phyloP scores from a whole-genome alignment of 129 eudicot species.

The Arctium minus region DNA sequence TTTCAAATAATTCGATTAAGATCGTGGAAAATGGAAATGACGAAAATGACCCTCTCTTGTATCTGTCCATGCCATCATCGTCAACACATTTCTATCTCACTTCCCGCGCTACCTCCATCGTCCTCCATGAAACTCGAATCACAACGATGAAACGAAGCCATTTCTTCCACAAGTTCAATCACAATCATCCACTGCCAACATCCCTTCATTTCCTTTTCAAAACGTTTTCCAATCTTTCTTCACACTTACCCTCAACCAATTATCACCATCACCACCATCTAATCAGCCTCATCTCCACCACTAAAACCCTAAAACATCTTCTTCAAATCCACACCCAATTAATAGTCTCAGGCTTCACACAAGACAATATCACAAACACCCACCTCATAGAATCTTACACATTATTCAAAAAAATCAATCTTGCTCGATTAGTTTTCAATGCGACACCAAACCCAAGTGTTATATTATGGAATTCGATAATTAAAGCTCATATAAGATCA shows the following conservation, averaged over 20 bases:
- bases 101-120: not conserved
- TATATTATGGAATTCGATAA: slow-evolving; percentile 50
- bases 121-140: slow-evolving; percentile 15
- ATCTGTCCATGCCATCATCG: not conserved
- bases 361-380: slow-evolving; percentile 31
- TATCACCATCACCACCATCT: slow-evolving; percentile 6
- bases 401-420: slow-evolving; percentile 37
- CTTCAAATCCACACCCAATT: slow-evolving; percentile 46
- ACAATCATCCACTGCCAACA: slow-evolving; percentile 4
- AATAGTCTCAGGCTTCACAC: slow-evolving; percentile 33
- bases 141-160: slow-evolving; percentile 3
- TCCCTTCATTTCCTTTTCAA: not conserved
- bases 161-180: slow-evolving; percentile 1
- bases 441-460: slow-evolving; percentile 47
- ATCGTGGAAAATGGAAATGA: not conserved
- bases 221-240: slow-evolving; percentile 5
- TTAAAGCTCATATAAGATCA: slow-evolving; percentile 57
- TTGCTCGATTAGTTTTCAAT: slow-evolving; percentile 47
- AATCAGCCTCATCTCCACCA: slow-evolving; percentile 28
- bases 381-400: slow-evolving; percentile 47
- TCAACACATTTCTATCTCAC: not conserved
- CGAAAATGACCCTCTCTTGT: not conserved
- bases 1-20: not conserved
- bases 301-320: slow-evolving; percentile 34
- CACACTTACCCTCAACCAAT: slow-evolving; percentile 12